A percentile compares a stretch with the other conserved stretches of the same genome.
Conservation (phyloP, 495 filamentous ascomycete species). For the Neurospora sp. region DNA sequence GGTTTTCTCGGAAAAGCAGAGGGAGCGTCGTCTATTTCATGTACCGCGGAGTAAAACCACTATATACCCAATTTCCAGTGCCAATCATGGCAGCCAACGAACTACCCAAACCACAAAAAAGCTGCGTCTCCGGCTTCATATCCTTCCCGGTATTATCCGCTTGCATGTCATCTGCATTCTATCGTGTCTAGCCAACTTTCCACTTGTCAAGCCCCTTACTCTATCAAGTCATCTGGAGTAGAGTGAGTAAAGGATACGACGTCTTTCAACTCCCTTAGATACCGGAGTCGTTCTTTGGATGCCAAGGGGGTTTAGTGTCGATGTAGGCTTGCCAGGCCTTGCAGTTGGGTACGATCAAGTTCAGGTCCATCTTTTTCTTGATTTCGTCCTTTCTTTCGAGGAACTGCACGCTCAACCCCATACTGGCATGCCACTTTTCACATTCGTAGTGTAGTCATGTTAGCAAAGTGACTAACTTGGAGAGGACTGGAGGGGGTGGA, state of each 20-base stretch:
- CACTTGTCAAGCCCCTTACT: neutral
- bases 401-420: constrained; percentile 38
- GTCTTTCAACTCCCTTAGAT: neutral
- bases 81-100: neutral
- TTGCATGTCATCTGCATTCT: neutral
- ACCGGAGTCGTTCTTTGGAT: neutral
- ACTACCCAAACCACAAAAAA: neutral
- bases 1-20: neutral
- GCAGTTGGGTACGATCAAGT: constrained; percentile 6
- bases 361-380: constrained; percentile 2
- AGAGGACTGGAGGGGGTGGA: neutral
- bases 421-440: constrained; percentile 26
- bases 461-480: neutral
- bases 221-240: neutral
- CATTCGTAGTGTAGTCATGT: neutral
- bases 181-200: neutral
- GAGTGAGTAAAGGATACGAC: neutral
- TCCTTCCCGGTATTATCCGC: neutral
- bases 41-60: neutral
- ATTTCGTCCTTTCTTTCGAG: constrained; percentile 22
- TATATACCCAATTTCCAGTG: neutral
- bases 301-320: neutral
- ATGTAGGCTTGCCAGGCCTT: constrained; percentile 8
- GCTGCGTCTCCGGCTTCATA: neutral
- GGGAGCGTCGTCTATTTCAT: neutral